Evolutionary conservation across 495 filamentous ascomycete species (phyloP).

Genomic region (Pyrenula aspistea): DNA sequence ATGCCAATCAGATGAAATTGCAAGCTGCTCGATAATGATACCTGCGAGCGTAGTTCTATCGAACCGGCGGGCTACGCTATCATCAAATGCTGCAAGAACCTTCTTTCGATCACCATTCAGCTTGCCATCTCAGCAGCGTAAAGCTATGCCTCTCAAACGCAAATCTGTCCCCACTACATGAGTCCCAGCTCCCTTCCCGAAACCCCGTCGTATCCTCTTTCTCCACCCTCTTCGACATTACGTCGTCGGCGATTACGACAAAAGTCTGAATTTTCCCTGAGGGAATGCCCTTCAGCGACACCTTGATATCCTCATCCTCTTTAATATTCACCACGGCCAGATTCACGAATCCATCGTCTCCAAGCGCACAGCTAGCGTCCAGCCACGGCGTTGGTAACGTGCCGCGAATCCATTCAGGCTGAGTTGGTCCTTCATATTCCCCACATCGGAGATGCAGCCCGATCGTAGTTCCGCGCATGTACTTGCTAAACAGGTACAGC

Average conservation of each 20-base stretch:
- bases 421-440: constrained; percentile 51
- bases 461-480: constrained; percentile 62
- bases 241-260: constrained; percentile 42
- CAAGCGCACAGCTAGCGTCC: constrained; percentile 54
- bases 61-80: too few relatives aligned
- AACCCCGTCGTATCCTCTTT: constrained; percentile 48
- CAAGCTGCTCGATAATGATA: too few relatives aligned
- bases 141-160: constrained; percentile 54
- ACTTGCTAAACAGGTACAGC: constrained; percentile 54
- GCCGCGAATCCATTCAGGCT: constrained; percentile 51
- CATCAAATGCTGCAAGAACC: too few relatives aligned
- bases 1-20: too few relatives aligned
- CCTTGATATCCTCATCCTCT: constrained; percentile 43
- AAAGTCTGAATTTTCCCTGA: constrained; percentile 35
- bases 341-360: constrained; percentile 48
- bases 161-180: constrained; percentile 34
- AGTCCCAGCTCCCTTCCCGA: constrained; percentile 45
- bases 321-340: constrained; percentile 60
- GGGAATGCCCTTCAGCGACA: constrained; percentile 39
- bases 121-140: constrained; percentile 55
- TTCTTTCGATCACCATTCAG: too few relatives aligned
- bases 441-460: constrained; percentile 44
- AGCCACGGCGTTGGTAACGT: constrained; percentile 56
- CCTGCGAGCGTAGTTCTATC: too few relatives aligned
- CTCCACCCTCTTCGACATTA: constrained; percentile 47